Evolutionary conservation across 495 filamentous ascomycete genomes (phyloP), one percentile per base, ranked within the genome.

Genomic region (Mycothermus thermophilus): DNA sequence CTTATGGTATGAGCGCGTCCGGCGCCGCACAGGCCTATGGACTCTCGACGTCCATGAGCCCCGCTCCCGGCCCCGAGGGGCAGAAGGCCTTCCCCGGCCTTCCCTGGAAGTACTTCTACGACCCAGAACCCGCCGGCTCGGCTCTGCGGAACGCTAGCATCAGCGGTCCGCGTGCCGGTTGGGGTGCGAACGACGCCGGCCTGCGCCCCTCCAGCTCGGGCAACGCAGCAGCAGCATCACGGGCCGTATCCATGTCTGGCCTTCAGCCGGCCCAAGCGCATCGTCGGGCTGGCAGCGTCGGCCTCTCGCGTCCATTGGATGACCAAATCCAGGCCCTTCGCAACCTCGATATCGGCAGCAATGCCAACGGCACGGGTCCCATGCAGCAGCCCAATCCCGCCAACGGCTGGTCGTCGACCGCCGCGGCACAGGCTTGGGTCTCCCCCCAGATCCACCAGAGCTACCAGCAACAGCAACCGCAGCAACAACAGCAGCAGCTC

Each of bases 21-120:
- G 58, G 48, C 7, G 52, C 58, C 7, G 48, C 54, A 10, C 55
- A 62, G 20, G 46, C 56, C 3, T 58, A 58, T 32, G 55, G 50
- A 30, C 30, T 29, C 42, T 32, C 43, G 12, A 26, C 32, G 29
- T 34, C 52, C 22, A 32, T 30, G n/a, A 55, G 50, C 34, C 50
- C 52, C 2, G 31, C 46, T 8, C 53, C 60, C 6, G 54, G 51
- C 6, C 63, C 63, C 10, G 51, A 60, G 7, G 55, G 37, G 2
- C 47, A 48, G 1, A 64, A 59, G 40, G 15, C 52, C 4, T 60
- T 63, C 10, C 60, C 59, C 3, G 57, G 38, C 16, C 48, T 66
- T 21, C 61, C 63, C 13, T 66, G 63, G 63, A 47, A 51, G 8
- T 64, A 58, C 34, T 62, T 65, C 29, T 58, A 57, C 28, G 48